These are phyloP conservation scores for Pisolithus albus DNA, from an alignment of 768 basidiomycete species.

Conservation along the genomic window DNA sequence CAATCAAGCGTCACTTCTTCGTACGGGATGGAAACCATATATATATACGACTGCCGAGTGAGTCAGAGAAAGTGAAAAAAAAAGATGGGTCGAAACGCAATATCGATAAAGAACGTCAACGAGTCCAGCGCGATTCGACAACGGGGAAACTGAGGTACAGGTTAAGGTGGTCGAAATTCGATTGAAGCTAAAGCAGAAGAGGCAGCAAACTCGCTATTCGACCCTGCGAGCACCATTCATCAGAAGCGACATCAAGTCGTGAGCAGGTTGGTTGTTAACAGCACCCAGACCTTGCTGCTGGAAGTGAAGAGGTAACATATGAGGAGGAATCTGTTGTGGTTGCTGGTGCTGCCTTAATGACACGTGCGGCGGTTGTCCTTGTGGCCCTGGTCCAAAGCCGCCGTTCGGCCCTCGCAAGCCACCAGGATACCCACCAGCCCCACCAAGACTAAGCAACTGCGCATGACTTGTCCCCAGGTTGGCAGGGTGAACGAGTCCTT, in stretches of 20 bases:
- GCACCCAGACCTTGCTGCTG: constrained; percentile 50
- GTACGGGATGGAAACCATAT: constrained; percentile 15
- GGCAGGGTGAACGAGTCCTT: constrained; percentile 44
- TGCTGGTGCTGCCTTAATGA: constrained; percentile 29
- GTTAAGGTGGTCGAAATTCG: constrained; percentile 3
- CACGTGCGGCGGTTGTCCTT: constrained; percentile 25
- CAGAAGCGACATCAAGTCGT: constrained; percentile 78
- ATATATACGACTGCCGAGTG: constrained; percentile 10
- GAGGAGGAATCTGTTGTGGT: constrained; percentile 51
- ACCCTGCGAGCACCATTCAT: constrained; percentile 65
- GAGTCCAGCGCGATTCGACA: constrained; percentile 18
- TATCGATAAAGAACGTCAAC: constrained; percentile 27
- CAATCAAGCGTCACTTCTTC: background rate
- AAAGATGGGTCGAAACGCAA: constrained; percentile 21
- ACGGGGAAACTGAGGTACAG: constrained; percentile 9
- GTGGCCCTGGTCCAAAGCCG: constrained; percentile 31
- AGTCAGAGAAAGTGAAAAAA: constrained; percentile 17
- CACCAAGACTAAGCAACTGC: constrained; percentile 39
- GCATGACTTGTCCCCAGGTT: constrained; percentile 47
- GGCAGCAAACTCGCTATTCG: constrained; percentile 29
- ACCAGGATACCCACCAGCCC: constrained; percentile 40
- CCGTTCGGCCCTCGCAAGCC: constrained; percentile 42
- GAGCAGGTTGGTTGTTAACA: constrained; percentile 49
- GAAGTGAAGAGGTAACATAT: constrained; percentile 47
- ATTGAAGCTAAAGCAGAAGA: constrained; percentile 3